Percentiles rank a stretch among this genome's conserved stretches.
phyloP scores from a whole-genome alignment of 1,284 basidiomycete genomes.

The Pulchroboletus neoregius region DNA sequence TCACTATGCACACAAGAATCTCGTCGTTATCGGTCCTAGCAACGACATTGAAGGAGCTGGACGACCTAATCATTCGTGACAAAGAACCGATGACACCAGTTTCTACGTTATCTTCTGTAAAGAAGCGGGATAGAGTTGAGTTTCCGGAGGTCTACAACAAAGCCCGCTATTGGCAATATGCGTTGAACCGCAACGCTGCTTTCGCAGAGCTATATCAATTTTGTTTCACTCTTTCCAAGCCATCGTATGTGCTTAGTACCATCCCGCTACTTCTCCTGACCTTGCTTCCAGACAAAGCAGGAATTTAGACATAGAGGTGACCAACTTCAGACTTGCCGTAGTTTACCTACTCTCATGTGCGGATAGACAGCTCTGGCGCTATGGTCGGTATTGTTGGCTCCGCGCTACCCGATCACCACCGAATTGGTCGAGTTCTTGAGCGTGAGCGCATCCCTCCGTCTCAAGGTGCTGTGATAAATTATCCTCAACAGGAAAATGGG shows the following conservation, averaged over 20 bases:
- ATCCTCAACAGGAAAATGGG: conserved; percentile 47
- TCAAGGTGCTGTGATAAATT: conserved; percentile 5
- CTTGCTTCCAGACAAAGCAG: conserved; percentile 49
- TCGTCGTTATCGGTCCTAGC: conserved; percentile 51
- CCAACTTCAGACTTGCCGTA: conserved; percentile 10
- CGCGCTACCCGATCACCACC: conserved; percentile 58
- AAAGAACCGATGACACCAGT: conserved; percentile 36
- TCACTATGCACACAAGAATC: conserved; percentile 41
- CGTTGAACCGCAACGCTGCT: conserved; percentile 45
- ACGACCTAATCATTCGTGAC: conserved; percentile 54
- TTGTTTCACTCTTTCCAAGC: conserved; percentile 67
- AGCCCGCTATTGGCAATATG: conserved; percentile 47
- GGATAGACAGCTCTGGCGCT: conserved; percentile 62
- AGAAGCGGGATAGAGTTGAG: conserved; percentile 27
- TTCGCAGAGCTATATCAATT: conserved; percentile 65
- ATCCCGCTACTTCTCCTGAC: conserved; percentile 3
- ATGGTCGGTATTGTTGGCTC: conserved; percentile 66
- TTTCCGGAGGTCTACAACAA: conserved; percentile 53
- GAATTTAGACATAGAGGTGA: conserved; percentile 76
- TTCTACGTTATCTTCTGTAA: conserved; percentile 29
- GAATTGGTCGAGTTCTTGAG: conserved; percentile 62
- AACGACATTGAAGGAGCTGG: conserved; percentile 53
- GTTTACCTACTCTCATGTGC: conserved; percentile 13
- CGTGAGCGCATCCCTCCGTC: conserved; percentile 39
- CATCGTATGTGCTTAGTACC: conserved; percentile 44